These are phyloP conservation scores for Candida ipomoeae DNA, from an alignment of 805 yeast species.

Conservation along the genomic window DNA sequence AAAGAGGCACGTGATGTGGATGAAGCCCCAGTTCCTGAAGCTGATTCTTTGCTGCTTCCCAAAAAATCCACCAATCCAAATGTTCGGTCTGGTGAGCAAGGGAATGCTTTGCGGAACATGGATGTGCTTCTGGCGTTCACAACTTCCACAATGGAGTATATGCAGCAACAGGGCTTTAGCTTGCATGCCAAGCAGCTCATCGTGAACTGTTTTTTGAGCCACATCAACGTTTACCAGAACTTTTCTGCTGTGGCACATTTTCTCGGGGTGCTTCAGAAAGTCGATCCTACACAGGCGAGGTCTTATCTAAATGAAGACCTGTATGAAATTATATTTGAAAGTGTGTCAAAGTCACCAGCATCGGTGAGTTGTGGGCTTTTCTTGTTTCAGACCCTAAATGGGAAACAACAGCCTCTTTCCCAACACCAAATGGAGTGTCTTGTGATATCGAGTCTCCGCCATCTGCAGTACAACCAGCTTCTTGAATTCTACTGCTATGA, in stretches of 20 bases:
- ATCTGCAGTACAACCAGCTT: conserved; percentile 7
- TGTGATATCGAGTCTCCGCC: conserved; percentile 15
- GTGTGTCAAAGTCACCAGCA: conserved; percentile 27
- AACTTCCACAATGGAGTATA: conserved; percentile 22
- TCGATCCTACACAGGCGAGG: neutral
- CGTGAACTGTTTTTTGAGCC: conserved; percentile 35
- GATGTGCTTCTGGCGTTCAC: conserved; percentile 22
- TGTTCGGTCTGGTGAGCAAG: conserved; percentile 23
- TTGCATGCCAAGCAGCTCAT: conserved; percentile 21
- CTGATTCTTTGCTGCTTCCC: conserved; percentile 9
- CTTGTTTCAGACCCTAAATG: conserved; percentile 21
- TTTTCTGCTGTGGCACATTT: conserved; percentile 27
- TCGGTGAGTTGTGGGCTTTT: conserved; percentile 25
- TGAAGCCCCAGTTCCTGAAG: neutral
- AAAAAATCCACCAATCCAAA: conserved; percentile 24
- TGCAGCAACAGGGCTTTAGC: conserved; percentile 4
- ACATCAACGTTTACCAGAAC: conserved; percentile 32
- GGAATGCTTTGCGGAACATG: conserved; percentile 32
- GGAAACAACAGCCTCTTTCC: conserved; percentile 6
- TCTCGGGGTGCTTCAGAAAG: conserved; percentile 24
- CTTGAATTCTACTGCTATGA: conserved; percentile 9
- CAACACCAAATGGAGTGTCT: conserved; percentile 12
- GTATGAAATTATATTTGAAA: conserved; percentile 21
- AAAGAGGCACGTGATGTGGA: conserved; percentile 2
- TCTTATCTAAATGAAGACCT: conserved; percentile 18